Base-by-base conservation (phyloP, 208 protist species). In the Acanthamoeba divionensis region DNA sequence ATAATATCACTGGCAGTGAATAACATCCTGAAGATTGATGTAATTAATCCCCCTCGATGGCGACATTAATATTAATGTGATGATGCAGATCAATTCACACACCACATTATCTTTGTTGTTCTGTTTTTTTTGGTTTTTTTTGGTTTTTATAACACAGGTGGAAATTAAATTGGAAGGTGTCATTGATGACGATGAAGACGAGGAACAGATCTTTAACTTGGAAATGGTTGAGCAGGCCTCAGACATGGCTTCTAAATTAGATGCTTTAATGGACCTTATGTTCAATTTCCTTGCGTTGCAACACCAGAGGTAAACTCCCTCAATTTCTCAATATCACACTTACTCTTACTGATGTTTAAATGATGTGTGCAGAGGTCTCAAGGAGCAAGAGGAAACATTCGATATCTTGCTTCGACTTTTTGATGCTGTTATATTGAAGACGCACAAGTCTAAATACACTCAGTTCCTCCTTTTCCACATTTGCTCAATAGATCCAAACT, bases 381-480 rank as follows among this genome's bases (percentile, higher is more conserved):
- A 54, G 44, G 36, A 75, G n/a, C 82, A 36, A 29, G 62, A 89
- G 44, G 77, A 91, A 6, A 3, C 92, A 0, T 93, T 93, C 48
- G 45, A 21, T 8, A 67, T 63, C 7, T 18, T 93, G 1, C n/a
- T 93, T 1, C 89, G 91, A 31, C 29, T 90, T 0, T 93, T 93
- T 48, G 91, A 93, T 26, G 21, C 44, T 26, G 83, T 73, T 9
- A 55, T 93, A 26, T 21, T 93, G 9, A 89, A 87, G 18, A 93
- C 90, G 3, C 90, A 93, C 33, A 92, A 93, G 65, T 93, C 57
- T 33, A 93, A 93, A 71, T 93, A 93, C 48, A 73, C 67, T 13
- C 91, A 93, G 52, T 93, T 91, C 47, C 91, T 93, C 1, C 52
- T 93, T 12, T 91, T 93, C 18, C 92, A 93, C 31, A 24, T 75